These are phyloP conservation scores for Colletotrichum melonis DNA, from an alignment of 2,329 filamentous ascomycete genomes.

Conservation along the genomic window DNA sequence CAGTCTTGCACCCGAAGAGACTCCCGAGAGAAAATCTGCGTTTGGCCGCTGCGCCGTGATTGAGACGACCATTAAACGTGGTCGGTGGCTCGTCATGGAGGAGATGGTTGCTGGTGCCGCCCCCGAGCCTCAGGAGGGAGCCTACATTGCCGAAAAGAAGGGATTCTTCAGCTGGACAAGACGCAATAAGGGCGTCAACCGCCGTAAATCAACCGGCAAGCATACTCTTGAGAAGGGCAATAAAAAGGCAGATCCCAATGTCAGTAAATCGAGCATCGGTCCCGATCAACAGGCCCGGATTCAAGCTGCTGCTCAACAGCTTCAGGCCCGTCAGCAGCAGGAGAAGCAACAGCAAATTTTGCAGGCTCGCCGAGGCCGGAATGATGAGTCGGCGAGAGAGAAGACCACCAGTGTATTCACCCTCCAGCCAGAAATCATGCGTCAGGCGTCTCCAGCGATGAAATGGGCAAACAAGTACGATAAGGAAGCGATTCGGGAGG, in stretches of 20 bases:
- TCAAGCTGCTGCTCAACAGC: conserved; percentile 86
- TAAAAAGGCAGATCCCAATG: conserved; percentile 54
- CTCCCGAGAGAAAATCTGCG: conserved; percentile 84
- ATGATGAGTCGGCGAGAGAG: conserved; percentile 66
- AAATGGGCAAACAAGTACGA: conserved; percentile 98
- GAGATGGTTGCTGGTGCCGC: conserved; percentile 96
- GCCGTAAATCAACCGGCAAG: conserved; percentile 79
- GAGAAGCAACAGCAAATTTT: conserved; percentile 50
- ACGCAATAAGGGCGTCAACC: conserved; percentile 70
- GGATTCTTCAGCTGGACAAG: conserved; percentile 89
- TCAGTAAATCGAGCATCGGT: conserved; percentile 86
- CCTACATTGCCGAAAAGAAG: conserved; percentile 96
- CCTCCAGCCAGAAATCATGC: conserved; percentile 84
- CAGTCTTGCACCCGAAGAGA: conserved; percentile 92
- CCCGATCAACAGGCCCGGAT: conserved; percentile 94
- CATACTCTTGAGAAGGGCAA: conserved; percentile 61
- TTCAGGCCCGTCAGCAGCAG: conserved; percentile 78
- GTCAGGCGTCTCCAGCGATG: conserved; percentile 91
- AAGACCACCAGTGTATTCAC: conserved; percentile 95
- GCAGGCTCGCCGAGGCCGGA: conserved; percentile 63
- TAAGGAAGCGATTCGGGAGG: conserved; percentile 84
- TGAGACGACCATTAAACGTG: conserved; percentile 84
- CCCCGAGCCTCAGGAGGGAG: conserved; percentile 83
- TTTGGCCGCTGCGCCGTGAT: conserved; percentile 94
- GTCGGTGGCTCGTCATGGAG: conserved; percentile 94